Evolutionary conservation across 2,329 filamentous ascomycete genomes (phyloP).

Genomic region (Cercospora citrullina): DNA sequence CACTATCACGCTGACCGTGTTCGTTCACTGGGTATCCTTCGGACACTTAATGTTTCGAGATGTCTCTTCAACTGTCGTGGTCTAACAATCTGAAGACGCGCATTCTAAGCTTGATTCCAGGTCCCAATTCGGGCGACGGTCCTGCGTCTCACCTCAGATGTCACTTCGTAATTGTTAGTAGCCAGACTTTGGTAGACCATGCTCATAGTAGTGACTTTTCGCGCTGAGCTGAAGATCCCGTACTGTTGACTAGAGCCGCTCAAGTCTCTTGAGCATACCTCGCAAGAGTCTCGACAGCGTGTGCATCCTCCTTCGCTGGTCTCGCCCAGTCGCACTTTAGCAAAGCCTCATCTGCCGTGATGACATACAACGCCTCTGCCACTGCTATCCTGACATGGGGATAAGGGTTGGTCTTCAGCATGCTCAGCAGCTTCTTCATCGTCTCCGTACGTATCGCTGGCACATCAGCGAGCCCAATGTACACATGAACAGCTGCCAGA

Average conservation of each 20-base stretch:
- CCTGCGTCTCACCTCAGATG: background rate
- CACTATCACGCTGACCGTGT: background rate
- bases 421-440: constrained; percentile 66
- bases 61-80: background rate
- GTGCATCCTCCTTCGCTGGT: constrained; percentile 18
- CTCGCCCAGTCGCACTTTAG: constrained; percentile 30
- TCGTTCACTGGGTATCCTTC: background rate
- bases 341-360: constrained; percentile 39
- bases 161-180: background rate
- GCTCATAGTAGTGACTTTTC: background rate
- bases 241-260: background rate
- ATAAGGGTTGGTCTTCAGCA: constrained; percentile 76
- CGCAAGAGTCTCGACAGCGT: constrained; percentile 13
- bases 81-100: background rate
- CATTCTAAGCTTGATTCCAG: background rate
- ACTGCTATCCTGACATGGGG: constrained; percentile 62
- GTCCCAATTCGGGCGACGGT: background rate
- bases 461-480: constrained; percentile 66
- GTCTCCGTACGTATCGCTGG: constrained; percentile 56
- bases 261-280: background rate
- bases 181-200: background rate
- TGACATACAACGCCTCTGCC: constrained; percentile 45
- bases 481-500: constrained; percentile 76
- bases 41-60: background rate
- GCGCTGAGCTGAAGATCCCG: background rate